These are phyloP conservation scores for Blastobotrys proliferans DNA, from an alignment of 1,139 yeast species.

Conservation along the genomic window DNA sequence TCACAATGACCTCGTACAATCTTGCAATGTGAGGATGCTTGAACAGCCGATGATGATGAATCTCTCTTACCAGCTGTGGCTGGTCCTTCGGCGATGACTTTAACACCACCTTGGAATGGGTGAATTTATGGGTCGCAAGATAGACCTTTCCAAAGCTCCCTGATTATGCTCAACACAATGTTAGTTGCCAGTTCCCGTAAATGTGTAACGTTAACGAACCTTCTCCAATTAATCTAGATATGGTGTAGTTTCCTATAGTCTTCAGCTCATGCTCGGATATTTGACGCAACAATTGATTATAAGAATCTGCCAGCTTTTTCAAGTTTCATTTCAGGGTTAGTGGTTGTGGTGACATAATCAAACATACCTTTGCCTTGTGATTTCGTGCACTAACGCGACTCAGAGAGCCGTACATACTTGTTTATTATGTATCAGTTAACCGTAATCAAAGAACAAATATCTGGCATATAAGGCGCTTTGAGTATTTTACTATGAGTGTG, in stretches of 20 bases:
- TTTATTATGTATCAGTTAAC: not conserved
- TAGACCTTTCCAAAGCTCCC: constrained; percentile 89
- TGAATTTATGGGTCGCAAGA: constrained; percentile 69
- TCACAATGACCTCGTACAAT: constrained; percentile 78
- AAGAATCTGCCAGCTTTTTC: constrained; percentile 55
- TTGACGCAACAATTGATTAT: constrained; percentile 56
- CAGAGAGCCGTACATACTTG: constrained; percentile 29
- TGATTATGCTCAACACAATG: constrained; percentile 1
- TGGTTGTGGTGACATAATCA: not conserved
- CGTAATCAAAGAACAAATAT: not conserved
- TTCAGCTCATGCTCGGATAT: constrained; percentile 49
- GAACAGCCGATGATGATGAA: constrained; percentile 81
- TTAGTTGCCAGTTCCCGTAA: not conserved
- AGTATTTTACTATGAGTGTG: not conserved
- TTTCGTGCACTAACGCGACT: constrained; percentile 30
- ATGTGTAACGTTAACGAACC: constrained; percentile 32
- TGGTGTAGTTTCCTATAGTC: constrained; percentile 74
- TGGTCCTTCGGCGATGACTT: constrained; percentile 81
- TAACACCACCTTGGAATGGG: constrained; percentile 74
- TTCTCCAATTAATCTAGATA: constrained; percentile 72
- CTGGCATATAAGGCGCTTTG: not conserved
- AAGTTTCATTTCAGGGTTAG: not conserved
- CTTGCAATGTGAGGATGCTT: constrained; percentile 80
- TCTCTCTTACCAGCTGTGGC: constrained; percentile 88
- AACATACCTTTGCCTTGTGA: constrained; percentile 32